Evolutionary conservation across 305 asterid species (phyloP), one percentile per base, ranked within the genome.

Genomic region (Stenogyne calaminthoides): DNA sequence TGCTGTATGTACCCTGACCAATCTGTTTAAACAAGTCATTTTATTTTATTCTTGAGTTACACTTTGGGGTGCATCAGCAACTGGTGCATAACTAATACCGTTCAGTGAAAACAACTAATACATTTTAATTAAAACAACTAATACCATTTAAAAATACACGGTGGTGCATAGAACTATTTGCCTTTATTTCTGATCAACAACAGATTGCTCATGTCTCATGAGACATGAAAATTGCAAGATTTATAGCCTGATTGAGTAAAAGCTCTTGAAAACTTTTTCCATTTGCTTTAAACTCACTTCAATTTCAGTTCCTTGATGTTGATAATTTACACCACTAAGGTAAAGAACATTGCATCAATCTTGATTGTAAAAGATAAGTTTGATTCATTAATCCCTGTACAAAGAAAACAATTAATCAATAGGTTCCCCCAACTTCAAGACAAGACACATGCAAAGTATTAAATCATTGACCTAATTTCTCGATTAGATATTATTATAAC

Each of bases 1-100:
- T 87, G 85, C 98, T 95, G 63, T 95, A 95, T 7, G 99, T 95
- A 57, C 99, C 99, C 80, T 92, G 98, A 9, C 99, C 99, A 80
- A 95, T 90, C 99, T 95, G 89, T 74, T 64, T 7, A 65, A 71
- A 52, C 8, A 59, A 67, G 61, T 40, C 56, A 64, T n/a, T n/a
- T n/a, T n/a, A n/a, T n/a, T 56, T 14, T 63, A 46, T 46, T 71
- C 64, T 66, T 10, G 69, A 32, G 36, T 32, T 4, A 32, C 36
- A 32, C 36, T 32, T 32, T 6, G 36, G 36, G 0, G 29, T 25
- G 36, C 36, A 32, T 32, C 29, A 25, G 29, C 29, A 25, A 25
- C 29, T 1, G 36, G 36, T 32, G 7, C 7, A 32, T 4, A 32
- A 32, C 7, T 32, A 32, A 32, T 32, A 4, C 36, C 4, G 36